A percentile compares a stretch with the other conserved stretches of the same genome.
phyloP scores from a whole-genome alignment of 257 asterid genomes.

The Solanum sitiens region DNA sequence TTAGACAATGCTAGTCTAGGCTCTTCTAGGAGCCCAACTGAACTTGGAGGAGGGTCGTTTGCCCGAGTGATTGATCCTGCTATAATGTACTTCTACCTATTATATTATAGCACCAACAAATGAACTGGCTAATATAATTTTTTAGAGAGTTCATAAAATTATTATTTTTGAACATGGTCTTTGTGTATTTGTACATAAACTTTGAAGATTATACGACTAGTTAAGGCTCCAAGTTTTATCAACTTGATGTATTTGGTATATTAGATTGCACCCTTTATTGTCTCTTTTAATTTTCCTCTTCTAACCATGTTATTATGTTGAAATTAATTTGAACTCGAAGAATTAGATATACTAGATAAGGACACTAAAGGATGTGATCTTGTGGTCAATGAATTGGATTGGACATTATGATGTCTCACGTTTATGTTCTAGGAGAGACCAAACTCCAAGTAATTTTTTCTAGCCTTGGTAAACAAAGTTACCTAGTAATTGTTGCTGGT shows the following conservation, averaged over 20 bases:
- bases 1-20: no score
- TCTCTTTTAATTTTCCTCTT: no score
- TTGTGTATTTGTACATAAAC: background rate
- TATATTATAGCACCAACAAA: no score
- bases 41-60: no score
- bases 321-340: background rate
- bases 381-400: background rate
- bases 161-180: background rate
- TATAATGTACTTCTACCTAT: no score
- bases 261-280: background rate
- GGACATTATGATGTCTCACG: background rate
- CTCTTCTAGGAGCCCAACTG: no score
- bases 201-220: constrained; percentile 2
- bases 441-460: no score
- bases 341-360: background rate
- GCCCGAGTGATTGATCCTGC: no score
- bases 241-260: constrained; percentile 10
- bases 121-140: background rate
- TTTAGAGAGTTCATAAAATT: constrained; percentile 6
- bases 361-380: background rate
- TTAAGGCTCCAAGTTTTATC: constrained; percentile 1
- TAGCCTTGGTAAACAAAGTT: background rate
- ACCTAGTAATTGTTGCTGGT: no score
- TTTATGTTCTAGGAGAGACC: background rate
- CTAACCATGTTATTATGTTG: background rate